Base-by-base conservation (phyloP, 2,329 filamentous ascomycete species). In the Pestalotiopsis sp. region DNA sequence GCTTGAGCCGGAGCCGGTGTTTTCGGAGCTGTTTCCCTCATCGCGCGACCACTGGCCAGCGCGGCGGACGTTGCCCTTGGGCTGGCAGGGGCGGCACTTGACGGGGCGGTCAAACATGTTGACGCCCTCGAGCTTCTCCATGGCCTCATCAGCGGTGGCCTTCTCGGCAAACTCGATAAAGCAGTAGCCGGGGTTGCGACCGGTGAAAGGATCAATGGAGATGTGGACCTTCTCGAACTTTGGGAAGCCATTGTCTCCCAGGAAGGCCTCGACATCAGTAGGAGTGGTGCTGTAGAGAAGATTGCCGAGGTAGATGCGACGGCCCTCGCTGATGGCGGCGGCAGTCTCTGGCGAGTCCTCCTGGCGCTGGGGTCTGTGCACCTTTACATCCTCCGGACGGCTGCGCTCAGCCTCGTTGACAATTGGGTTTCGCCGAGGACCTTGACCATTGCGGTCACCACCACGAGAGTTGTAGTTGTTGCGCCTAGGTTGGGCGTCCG, bases 141-240 rank as follows among this genome's bases (percentile, higher is more conserved):
- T 88, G 1, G 89, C 89, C 1, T 78, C 78, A 4, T 87, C 83
- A 3, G 91, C 91, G 38, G 88, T 82, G 36, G 87, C 87, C 60
- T 84, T 83, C 61, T 83, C 84, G 60, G 79, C 78, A 68, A 93
- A 87, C 74, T 93, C 91, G 60, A 93, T 87, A 73, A 94, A 93
- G 81, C 91, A 93, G 80, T 93, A 93, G 49, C 90, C 91, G 0
- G 91, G 91, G 76, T 93, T 93, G 59, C 91, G 84, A 56, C 86
- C 88, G 38, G 87, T 91, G 77, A 91, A 88, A 1, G 90, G 87
- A 74, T 93, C 91, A 66, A 91, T 85, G 0, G 90, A 90, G 73
- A 93, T 91, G 76, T 91, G 89, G 71, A 93, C 87, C 61, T 87
- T 86, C 72, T 86, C 83, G 68, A 80, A 80, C 14, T 77, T 72